Percentiles rank a stretch among this genome's conserved stretches.
Evolutionary conservation across 2,329 filamentous ascomycete genomes (phyloP).

Genomic region (Coleophoma cylindrospora): DNA sequence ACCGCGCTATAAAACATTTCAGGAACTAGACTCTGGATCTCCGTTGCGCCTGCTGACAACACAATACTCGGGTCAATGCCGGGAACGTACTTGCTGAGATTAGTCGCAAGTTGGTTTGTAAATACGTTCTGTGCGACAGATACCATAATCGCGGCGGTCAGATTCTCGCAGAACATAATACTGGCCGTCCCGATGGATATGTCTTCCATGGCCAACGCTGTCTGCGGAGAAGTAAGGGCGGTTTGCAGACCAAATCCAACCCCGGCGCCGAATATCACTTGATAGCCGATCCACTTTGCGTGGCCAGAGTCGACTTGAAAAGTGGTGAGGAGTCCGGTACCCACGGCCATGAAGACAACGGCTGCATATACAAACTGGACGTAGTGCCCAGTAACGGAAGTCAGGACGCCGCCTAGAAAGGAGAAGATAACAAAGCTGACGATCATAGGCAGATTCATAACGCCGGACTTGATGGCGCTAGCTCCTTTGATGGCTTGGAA

Average conservation of each 20-base stretch:
- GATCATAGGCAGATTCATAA: conserved; percentile 28
- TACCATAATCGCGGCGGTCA: conserved; percentile 28
- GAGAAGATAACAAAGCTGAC: conserved; percentile 23
- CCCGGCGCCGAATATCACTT: conserved; percentile 16
- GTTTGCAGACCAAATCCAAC: conserved; percentile 16
- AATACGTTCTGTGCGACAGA: conserved; percentile 20
- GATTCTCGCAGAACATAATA: conserved; percentile 25
- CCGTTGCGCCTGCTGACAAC: conserved; percentile 46
- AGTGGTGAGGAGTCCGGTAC: conserved; percentile 32
- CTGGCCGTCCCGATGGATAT: conserved; percentile 19
- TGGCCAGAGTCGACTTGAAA: conserved; percentile 26
- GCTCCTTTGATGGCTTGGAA: conserved; percentile 39
- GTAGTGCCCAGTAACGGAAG: conserved; percentile 23
- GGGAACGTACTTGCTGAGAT: conserved; percentile 36
- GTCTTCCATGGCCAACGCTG: conserved; percentile 10
- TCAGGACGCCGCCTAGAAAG: conserved; percentile 24
- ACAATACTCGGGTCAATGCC: conserved; percentile 38
- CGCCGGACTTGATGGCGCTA: conserved; percentile 30
- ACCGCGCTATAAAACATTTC: conserved; percentile 36
- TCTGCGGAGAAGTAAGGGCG: conserved; percentile 14
- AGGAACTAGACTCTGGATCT: conserved; percentile 38
- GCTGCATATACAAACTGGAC: conserved; percentile 18
- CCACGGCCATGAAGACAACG: conserved; percentile 24
- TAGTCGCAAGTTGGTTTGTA: conserved; percentile 43
- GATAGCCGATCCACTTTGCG: conserved; percentile 27